Evolutionary conservation across 2,329 filamentous ascomycete genomes (phyloP).

Genomic region (Colletotrichum destructivum): DNA sequence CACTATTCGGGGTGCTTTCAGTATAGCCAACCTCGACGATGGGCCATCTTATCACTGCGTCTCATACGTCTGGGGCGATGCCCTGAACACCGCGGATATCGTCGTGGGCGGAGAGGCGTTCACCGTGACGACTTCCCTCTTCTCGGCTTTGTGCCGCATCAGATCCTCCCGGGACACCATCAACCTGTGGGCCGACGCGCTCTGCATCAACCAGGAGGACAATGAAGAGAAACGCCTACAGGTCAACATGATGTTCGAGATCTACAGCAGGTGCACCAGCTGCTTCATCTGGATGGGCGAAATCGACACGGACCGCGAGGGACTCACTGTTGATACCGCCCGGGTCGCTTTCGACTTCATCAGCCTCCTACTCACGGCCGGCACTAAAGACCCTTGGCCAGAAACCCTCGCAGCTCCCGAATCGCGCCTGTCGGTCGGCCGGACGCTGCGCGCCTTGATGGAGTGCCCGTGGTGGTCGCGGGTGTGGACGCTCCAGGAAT

Average conservation of each 20-base stretch:
- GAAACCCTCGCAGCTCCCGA: no score
- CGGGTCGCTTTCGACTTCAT: no score
- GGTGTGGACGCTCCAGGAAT: no score
- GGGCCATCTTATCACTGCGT: conserved; percentile 7
- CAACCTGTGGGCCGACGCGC: conserved; percentile 12
- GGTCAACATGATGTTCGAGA: conserved; percentile 25
- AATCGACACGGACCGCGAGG: not conserved
- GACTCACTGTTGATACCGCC: not conserved
- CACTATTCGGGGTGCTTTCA: not conserved
- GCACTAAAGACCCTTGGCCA: no score
- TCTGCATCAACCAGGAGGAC: conserved; percentile 23
- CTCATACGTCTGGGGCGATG: conserved; percentile 28
- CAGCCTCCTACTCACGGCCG: no score
- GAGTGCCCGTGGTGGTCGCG: no score
- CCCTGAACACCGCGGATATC: not conserved
- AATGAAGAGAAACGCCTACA: conserved; percentile 14
- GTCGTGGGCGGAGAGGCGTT: not conserved
- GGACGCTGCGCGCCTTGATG: no score
- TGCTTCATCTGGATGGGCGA: conserved; percentile 27
- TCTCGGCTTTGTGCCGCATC: conserved; percentile 7
- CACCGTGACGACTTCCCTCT: not conserved
- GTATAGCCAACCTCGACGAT: not conserved
- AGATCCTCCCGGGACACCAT: not conserved
- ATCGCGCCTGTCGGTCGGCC: no score
- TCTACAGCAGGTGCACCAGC: conserved; percentile 7